phyloP scores from a whole-genome alignment of 2,329 filamentous ascomycete genomes.

The Beauveria sp. region DNA sequence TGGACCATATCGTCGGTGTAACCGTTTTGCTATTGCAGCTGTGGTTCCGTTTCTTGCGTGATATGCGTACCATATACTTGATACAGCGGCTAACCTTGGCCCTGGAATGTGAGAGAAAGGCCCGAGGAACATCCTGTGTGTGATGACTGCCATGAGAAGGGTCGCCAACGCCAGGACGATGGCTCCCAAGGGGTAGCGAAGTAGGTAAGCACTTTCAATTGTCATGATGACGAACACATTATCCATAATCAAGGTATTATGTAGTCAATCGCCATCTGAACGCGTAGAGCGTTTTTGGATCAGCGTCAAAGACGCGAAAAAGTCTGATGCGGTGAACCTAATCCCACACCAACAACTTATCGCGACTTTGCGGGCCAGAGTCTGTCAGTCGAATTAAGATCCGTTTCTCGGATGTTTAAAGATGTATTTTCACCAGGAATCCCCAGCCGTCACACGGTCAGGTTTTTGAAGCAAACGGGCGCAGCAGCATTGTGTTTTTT shows the following conservation, averaged over 20 bases:
- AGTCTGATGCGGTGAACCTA: neutral
- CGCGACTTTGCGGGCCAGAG: neutral
- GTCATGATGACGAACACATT: neutral
- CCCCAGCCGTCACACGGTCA: too few species aligned
- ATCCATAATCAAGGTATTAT: neutral
- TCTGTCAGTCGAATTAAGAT: neutral
- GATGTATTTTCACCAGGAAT: neutral
- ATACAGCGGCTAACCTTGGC: slow-evolving; percentile 37
- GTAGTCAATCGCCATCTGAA: neutral
- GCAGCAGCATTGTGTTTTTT: neutral
- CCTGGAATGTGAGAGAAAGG: slow-evolving; percentile 38
- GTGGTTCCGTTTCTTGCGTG: slow-evolving; percentile 37
- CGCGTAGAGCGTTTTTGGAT: neutral
- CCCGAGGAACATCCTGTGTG: slow-evolving; percentile 36
- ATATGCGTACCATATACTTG: slow-evolving; percentile 40
- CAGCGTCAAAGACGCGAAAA: neutral
- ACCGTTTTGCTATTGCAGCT: slow-evolving; percentile 29
- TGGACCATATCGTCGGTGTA: slow-evolving; percentile 42
- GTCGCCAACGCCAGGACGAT: neutral
- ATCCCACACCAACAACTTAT: neutral
- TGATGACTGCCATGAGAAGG: neutral
- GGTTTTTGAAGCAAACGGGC: neutral
- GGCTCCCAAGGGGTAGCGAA: neutral
- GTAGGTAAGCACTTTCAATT: neutral
- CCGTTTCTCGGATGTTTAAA: neutral